Base-by-base conservation (phyloP, 1,284 basidiomycete species). In the Meira nashicola region DNA sequence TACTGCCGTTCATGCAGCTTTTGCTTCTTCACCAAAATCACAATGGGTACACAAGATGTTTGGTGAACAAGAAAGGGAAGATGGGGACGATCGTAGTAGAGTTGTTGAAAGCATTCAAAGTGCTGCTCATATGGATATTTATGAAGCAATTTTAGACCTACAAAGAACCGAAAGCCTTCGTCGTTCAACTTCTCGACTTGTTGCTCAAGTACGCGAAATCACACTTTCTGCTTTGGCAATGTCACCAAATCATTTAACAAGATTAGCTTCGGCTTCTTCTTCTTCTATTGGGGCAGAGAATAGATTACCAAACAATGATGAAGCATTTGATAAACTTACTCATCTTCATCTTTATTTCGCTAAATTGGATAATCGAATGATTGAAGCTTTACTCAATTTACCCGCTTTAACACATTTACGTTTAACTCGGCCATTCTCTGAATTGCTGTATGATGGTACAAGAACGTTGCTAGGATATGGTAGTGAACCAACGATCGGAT, bases 221-320 rank as follows among this genome's bases (percentile, higher is more conserved):
- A 53, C 50, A 38, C 17, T 53, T 19, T 39, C 50, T 5, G 50
- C 50, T 17, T 39, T 53, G 50, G 50, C 50, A 2, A 53, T 53
- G 50, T 39, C 37, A 23, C 17, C 50, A 15, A 17, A n/a, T 33
- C 38, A 53, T 41, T 33, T 53, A 7, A 39, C 19, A 28, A 17
- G 21, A 15, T 53, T 28, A 5, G 11, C 12, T 19, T 33, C 17
- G 28, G 15, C 39, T 37, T 39, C 49, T 9, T 9, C 8, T 33
- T 25, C 25, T 10, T 39, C 37, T 6, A 25, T 3, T 9, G 43
- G 43, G 8, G 17, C 4, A 17, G 14, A 14, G 11, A 50, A 14
- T 15, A 5, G 28, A 25, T 25, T 53, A 2, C 14, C 38, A 7
- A 15, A 17, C 14, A 48, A 17, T 17, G n/a, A 21, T 48, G 46